phyloP scores from a whole-genome alignment of 1,139 yeast species.

The Lodderomyces parapsilosis region DNA sequence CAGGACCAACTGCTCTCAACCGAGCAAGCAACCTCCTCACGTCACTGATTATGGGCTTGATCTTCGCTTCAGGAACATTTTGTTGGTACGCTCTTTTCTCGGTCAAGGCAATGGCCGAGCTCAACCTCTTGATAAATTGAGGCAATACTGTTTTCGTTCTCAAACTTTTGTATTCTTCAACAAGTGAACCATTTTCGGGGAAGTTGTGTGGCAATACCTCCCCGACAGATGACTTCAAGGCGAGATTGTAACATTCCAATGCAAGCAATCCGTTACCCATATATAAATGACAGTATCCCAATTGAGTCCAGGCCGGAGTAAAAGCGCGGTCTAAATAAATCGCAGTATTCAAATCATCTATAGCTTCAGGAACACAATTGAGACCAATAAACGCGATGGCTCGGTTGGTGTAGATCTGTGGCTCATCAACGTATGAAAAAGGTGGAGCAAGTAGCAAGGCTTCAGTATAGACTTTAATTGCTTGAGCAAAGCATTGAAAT shows the following conservation, averaged over 20 bases:
- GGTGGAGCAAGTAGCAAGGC: slow-evolving; percentile 27
- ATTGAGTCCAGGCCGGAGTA: slow-evolving; percentile 47
- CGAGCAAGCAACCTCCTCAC: slow-evolving; percentile 29
- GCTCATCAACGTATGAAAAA: slow-evolving; percentile 20
- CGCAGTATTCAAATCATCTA: slow-evolving; percentile 36
- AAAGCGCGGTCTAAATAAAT: slow-evolving; percentile 31
- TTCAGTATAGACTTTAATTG: slow-evolving; percentile 39
- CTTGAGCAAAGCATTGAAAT: slow-evolving; percentile 39
- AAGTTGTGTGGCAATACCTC: slow-evolving; percentile 29
- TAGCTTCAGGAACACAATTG: slow-evolving; percentile 44
- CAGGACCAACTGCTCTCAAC: slow-evolving; percentile 24
- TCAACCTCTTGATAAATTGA: slow-evolving; percentile 38
- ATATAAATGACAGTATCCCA: slow-evolving; percentile 46
- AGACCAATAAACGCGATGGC: slow-evolving; percentile 46
- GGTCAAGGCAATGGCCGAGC: slow-evolving; percentile 37
- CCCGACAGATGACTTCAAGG: slow-evolving; percentile 33
- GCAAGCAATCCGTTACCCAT: slow-evolving; percentile 40
- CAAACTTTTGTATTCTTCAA: slow-evolving; percentile 22
- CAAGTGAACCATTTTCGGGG: slow-evolving; percentile 16
- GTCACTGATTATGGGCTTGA: slow-evolving; percentile 24
- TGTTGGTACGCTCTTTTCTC: slow-evolving; percentile 45
- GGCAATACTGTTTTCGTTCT: slow-evolving; percentile 31
- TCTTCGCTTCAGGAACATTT: slow-evolving; percentile 22
- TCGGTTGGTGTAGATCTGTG: slow-evolving; percentile 40
- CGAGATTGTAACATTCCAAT: slow-evolving; percentile 32